These are phyloP conservation scores for Mallotus repandus DNA, from an alignment of 441 rosid genomes.

Conservation along the genomic window DNA sequence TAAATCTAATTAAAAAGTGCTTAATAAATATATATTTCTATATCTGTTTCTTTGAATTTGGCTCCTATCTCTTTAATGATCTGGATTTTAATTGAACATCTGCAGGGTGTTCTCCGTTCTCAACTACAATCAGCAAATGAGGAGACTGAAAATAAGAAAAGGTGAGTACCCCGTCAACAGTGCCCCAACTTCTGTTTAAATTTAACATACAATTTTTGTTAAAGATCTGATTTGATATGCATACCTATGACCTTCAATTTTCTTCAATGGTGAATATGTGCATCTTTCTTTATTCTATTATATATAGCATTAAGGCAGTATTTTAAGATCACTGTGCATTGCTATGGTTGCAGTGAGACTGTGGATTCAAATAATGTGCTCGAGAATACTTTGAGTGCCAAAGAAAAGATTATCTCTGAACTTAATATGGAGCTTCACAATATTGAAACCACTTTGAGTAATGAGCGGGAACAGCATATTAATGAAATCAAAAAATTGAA, in stretches of 20 bases:
- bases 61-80: conserved; percentile 12
- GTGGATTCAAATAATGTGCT: conserved; percentile 77
- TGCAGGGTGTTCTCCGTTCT: conserved; percentile 81
- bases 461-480: conserved; percentile 86
- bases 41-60: neutral
- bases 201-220: neutral
- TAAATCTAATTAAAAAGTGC: neutral
- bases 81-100: conserved; percentile 24
- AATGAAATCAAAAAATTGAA: conserved; percentile 81
- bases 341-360: conserved; percentile 54
- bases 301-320: conserved; percentile 14
- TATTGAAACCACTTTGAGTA: conserved; percentile 73
- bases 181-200: neutral
- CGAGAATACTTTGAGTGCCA: conserved; percentile 85
- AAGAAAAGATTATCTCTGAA: conserved; percentile 95
- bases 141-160: conserved; percentile 66
- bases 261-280: neutral
- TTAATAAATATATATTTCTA: neutral
- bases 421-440: conserved; percentile 92
- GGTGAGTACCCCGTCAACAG: conserved; percentile 39
- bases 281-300: conserved; percentile 14
- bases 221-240: conserved; percentile 1
- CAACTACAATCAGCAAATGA: conserved; percentile 92
- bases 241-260: neutral
- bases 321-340: conserved; percentile 21